Evolutionary conservation across 768 basidiomycete species (phyloP).

Genomic region (Phanerochaete sordida): DNA sequence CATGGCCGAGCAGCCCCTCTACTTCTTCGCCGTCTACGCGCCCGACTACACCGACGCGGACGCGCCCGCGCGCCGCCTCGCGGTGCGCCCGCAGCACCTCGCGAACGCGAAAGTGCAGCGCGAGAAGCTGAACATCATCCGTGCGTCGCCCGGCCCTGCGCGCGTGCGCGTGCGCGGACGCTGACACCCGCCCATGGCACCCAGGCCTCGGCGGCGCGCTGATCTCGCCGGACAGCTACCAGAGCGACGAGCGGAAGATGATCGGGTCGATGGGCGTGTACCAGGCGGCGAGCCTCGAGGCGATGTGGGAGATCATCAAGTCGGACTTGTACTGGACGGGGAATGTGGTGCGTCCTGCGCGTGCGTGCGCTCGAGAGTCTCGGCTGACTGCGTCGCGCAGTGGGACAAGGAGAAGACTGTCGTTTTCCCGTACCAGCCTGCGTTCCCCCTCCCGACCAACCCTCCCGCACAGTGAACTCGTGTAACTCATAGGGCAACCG

Average conservation of each 20-base stretch:
- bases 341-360: constrained; percentile 35
- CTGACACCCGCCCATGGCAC: not conserved
- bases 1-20: constrained; percentile 6
- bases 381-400: constrained; percentile 27
- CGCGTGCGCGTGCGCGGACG: no score
- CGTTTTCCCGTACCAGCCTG: constrained; percentile 43
- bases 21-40: constrained; percentile 27
- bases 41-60: constrained; percentile 29
- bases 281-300: constrained; percentile 45
- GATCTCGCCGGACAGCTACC: constrained; percentile 54
- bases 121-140: constrained; percentile 6
- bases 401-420: constrained; percentile 56
- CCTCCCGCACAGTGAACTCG: not conserved
- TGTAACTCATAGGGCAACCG: not conserved
- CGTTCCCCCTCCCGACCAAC: constrained; percentile 20
- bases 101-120: constrained; percentile 7
- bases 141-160: constrained; percentile 29
- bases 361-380: not conserved
- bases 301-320: constrained; percentile 35
- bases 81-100: constrained; percentile 25
- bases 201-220: constrained; percentile 49
- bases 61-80: constrained; percentile 20
- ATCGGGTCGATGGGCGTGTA: constrained; percentile 57
- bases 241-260: constrained; percentile 49
- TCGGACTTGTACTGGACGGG: constrained; percentile 40